Evolutionary conservation across 2,329 filamentous ascomycete species (phyloP), one percentile per base, ranked within the genome.

Genomic region (Colletotrichum nymphaeae): DNA sequence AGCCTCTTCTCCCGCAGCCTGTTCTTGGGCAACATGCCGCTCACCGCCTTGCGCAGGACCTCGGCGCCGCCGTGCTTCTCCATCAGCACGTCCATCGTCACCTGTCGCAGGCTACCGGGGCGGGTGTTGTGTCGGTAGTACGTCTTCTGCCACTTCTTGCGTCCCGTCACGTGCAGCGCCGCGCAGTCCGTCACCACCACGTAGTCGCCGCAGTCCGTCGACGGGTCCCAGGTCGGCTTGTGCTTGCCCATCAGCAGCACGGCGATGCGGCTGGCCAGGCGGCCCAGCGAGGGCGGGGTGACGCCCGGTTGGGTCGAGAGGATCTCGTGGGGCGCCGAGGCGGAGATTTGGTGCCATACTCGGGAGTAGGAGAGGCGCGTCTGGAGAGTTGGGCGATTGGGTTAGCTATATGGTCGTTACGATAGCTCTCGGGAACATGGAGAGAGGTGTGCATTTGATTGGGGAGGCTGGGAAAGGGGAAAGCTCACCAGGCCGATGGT

Each of bases 1-100:
- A 99, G 86, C 76, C 97, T 87, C 87, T 95, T 94, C 82, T 98
- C 95, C 78, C 96, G 88, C 80, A 99, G 85, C 79, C 95, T 87
- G 85, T 99, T 99, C 90, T 99, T 99, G 67, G 97, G 97, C 84
- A 99, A 84, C 97, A 99, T 99, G 62, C 97, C 97, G 81, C 93
- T 93, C 53, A 99, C 97, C 1, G 97, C 97, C 83, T 95, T 94
- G 79, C 95, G 89, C 81, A 99, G 84, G 49, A 99, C 92, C 88
- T 99, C 97, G 49, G 93, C 93, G 63, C 97, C 97, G 76, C 97
- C 97, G 87, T 95, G 94, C 88, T 98, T 98, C 79, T 91, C 93
- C 88, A 98, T 97, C 88, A 99, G 90, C 77, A 92, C 91, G 81
- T 98, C 96, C 96, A 99, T 98, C 71, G 93, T 97, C 82, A 99